A percentile compares a stretch with the other conserved stretches of the same genome.
Evolutionary conservation across 2,329 filamentous ascomycete genomes (phyloP).

Genomic region (Trichothecium sympodiale): DNA sequence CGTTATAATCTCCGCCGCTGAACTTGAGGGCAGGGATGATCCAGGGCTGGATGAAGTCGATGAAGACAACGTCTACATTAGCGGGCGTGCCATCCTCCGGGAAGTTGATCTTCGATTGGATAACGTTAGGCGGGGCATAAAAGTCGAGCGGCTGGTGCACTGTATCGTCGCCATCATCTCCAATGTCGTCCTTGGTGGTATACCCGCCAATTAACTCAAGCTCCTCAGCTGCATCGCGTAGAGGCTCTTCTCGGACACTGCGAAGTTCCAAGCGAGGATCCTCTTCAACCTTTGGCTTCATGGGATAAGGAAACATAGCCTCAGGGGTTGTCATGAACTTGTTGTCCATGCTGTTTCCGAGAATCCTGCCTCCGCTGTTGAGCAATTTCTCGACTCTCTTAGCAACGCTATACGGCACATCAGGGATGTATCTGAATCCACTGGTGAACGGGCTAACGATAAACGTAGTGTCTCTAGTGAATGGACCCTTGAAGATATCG

Average conservation of each 20-base stretch:
- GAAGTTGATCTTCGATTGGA: constrained; percentile 60
- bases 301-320: constrained; percentile 16
- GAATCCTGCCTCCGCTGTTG: constrained; percentile 42
- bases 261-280: constrained; percentile 21
- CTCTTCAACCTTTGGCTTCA: constrained; percentile 8
- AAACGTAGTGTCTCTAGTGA: constrained; percentile 79
- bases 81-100: constrained; percentile 47
- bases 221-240: constrained; percentile 19
- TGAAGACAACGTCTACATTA: constrained; percentile 77
- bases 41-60: constrained; percentile 83
- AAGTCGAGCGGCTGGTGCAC: constrained; percentile 65
- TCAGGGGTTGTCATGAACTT: constrained; percentile 41
- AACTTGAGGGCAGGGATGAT: constrained; percentile 63
- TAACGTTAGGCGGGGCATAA: constrained; percentile 72
- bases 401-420: constrained; percentile 71
- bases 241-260: constrained; percentile 10
- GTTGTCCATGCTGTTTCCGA: constrained; percentile 26
- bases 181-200: constrained; percentile 78
- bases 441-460: constrained; percentile 83
- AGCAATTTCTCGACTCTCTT: constrained; percentile 52
- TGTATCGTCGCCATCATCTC: constrained; percentile 81
- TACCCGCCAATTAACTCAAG: constrained; percentile 55
- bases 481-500: constrained; percentile 86
- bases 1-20: constrained; percentile 37
- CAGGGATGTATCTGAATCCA: constrained; percentile 62